phyloP scores from a whole-genome alignment of 176 grass and related monocot genomes.

The Zoysia japonica region DNA sequence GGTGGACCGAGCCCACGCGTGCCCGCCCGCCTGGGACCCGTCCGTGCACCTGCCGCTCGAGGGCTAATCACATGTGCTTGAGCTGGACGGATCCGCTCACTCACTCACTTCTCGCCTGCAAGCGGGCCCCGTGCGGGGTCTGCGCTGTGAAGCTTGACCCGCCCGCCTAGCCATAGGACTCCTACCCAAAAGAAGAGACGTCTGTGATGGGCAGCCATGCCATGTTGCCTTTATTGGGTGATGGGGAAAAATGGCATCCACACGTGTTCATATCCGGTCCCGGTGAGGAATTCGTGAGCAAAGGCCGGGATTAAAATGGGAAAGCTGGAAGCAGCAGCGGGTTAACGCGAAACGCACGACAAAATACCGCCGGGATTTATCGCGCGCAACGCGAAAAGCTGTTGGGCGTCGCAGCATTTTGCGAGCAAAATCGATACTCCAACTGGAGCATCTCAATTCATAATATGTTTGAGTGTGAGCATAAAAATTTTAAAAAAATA shows the following conservation, averaged over 20 bases:
- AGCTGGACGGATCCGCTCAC: background rate
- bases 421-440: no score
- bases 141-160: constrained; percentile 32
- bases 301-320: background rate
- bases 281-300: background rate
- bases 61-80: background rate
- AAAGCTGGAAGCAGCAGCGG: background rate
- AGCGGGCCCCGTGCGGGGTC: background rate
- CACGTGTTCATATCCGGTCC: background rate
- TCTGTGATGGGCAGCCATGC: background rate
- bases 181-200: background rate
- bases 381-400: background rate
- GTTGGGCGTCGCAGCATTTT: background rate
- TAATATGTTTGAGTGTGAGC: no score
- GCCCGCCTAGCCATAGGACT: background rate
- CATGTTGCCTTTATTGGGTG: background rate
- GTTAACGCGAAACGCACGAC: background rate
- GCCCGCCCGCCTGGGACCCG: background rate
- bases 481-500: no score
- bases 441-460: no score
- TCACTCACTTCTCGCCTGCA: background rate
- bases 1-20: constrained; percentile 46
- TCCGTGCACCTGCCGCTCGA: background rate
- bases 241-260: background rate
- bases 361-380: background rate